phyloP scores from a whole-genome alignment of 2,329 filamentous ascomycete genomes.

The Ophiostoma sp. region DNA sequence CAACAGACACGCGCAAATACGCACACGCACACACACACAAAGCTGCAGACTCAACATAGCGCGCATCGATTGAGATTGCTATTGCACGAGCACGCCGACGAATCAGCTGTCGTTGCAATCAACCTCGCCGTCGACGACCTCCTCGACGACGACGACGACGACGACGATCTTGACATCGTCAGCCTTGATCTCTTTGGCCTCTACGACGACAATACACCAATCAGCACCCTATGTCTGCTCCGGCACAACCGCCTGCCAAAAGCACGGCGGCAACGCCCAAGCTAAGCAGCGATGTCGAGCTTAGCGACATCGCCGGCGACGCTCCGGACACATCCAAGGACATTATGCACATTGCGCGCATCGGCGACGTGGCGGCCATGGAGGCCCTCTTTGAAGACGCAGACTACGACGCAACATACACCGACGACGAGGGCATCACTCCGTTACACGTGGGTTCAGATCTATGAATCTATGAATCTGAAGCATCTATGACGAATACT shows the following conservation, averaged over 20 bases:
- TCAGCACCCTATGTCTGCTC: conserved; percentile 30
- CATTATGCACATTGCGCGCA: conserved; percentile 88
- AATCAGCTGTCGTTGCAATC: background rate
- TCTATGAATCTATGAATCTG: no score
- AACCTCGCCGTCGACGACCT: background rate
- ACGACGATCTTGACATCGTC: background rate
- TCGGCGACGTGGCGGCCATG: conserved; percentile 81
- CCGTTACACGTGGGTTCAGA: conserved; percentile 68
- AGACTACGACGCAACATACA: conserved; percentile 75
- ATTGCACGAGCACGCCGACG: background rate
- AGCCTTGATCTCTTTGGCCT: no score
- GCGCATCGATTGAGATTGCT: background rate
- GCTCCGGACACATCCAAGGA: conserved; percentile 52
- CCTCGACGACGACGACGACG: background rate
- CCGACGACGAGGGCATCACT: conserved; percentile 89
- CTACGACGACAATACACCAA: background rate
- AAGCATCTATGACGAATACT: conserved; percentile 11
- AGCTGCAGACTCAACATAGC: background rate
- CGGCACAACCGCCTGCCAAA: conserved; percentile 53
- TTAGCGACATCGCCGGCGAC: conserved; percentile 43
- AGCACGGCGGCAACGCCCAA: conserved; percentile 48
- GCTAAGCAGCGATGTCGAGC: conserved; percentile 52
- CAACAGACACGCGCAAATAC: no score
- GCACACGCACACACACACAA: background rate
- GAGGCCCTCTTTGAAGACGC: conserved; percentile 82